Conservation (phyloP, 1,284 basidiomycete genomes). For the Rhodotorula mucilaginosa region DNA sequence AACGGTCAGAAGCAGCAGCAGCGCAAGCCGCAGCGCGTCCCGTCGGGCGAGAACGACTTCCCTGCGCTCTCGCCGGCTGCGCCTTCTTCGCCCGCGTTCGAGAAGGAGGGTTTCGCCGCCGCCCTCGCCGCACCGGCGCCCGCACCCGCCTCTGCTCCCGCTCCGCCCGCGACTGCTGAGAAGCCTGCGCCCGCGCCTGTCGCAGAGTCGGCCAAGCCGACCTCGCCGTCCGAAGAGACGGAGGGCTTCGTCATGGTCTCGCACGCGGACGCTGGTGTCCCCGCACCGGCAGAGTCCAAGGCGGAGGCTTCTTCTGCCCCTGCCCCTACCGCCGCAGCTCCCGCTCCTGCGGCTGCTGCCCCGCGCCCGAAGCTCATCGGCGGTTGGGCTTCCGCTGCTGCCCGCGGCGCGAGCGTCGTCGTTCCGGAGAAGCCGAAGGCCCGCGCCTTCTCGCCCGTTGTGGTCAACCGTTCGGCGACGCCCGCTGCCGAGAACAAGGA, state of each 20-base stretch:
- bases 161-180: neutral
- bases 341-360: conserved; percentile 4
- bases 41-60: conserved; percentile 34
- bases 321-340: neutral
- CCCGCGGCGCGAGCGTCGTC: conserved; percentile 21
- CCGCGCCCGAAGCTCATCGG: conserved; percentile 5
- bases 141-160: neutral
- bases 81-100: conserved; percentile 9
- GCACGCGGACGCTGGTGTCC: conserved; percentile 14
- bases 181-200: neutral
- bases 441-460: conserved; percentile 11
- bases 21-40: conserved; percentile 32
- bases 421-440: conserved; percentile 9
- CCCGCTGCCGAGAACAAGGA: neutral
- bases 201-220: neutral
- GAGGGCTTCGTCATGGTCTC: conserved; percentile 28
- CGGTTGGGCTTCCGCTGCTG: conserved; percentile 37
- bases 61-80: conserved; percentile 22
- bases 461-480: neutral
- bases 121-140: neutral
- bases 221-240: conserved; percentile 1
- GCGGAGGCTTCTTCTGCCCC: neutral
- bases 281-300: conserved; percentile 2
- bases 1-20: conserved; percentile 3
- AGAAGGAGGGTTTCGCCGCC: conserved; percentile 17